Conservation (phyloP, 2,329 filamentous ascomycete genomes). For the Neopestalotiopsis rosae region DNA sequence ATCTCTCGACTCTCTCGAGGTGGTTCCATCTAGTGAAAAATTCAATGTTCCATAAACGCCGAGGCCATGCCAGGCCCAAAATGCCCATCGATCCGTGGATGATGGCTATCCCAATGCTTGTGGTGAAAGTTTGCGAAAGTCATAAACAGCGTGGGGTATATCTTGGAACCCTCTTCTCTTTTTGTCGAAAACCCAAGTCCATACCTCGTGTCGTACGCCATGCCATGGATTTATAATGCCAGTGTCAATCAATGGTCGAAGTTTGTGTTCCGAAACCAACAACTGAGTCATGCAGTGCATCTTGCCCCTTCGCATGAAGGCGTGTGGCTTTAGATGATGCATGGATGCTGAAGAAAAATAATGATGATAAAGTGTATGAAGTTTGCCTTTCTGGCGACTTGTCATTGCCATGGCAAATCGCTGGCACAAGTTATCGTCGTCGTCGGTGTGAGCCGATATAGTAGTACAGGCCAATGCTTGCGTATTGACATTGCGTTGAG, state of each 20-base stretch:
- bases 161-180: slow-evolving; percentile 13
- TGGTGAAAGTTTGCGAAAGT: slow-evolving; percentile 9
- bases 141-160: slow-evolving; percentile 15
- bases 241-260: slow-evolving; percentile 5
- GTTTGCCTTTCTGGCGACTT: not conserved
- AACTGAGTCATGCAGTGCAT: not conserved
- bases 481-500: not conserved
- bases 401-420: not conserved
- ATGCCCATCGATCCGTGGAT: not conserved
- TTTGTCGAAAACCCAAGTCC: slow-evolving; percentile 12
- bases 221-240: slow-evolving; percentile 16
- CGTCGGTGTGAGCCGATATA: not conserved
- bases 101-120: slow-evolving; percentile 1
- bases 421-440: not conserved
- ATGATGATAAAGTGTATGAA: not conserved
- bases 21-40: not conserved
- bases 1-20: not conserved
- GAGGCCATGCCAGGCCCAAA: slow-evolving; percentile 13
- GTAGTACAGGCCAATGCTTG: not conserved
- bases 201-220: slow-evolving; percentile 16
- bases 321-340: not conserved
- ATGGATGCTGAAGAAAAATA: not conserved
- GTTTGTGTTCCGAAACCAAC: slow-evolving; percentile 2
- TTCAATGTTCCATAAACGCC: slow-evolving; percentile 9
- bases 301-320: not conserved